These are phyloP conservation scores for Triadica sebifera DNA, from an alignment of 345 rosid species.

Conservation along the genomic window DNA sequence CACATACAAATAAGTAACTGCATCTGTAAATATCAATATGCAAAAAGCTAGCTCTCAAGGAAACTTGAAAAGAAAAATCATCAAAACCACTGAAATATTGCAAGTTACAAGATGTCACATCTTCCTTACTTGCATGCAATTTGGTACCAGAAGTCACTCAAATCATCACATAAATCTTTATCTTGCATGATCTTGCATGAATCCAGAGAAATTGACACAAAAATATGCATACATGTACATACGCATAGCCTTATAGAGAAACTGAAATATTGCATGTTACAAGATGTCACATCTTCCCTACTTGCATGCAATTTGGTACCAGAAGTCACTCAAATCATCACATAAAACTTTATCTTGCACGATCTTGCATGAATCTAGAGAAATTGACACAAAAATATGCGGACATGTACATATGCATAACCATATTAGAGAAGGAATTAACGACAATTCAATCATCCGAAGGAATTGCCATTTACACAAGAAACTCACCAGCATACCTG, in stretches of 20 bases:
- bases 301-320: background rate
- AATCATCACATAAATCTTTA: too few species aligned
- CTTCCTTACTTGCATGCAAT: background rate
- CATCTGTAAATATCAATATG: constrained; percentile 5
- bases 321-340: background rate
- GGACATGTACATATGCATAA: background rate
- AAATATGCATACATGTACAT: background rate
- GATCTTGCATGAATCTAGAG: background rate
- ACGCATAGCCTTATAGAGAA: background rate
- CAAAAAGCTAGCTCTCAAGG: background rate
- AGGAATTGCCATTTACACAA: constrained; percentile 12
- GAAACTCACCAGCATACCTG: constrained; percentile 91
- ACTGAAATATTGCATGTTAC: background rate
- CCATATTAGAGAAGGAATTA: too few species aligned
- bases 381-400: too few species aligned
- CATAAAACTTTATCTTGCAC: too few species aligned
- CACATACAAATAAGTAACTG: constrained; percentile 18
- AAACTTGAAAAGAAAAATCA: background rate
- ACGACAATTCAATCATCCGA: background rate
- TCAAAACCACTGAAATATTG: background rate
- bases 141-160: background rate
- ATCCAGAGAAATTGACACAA: background rate
- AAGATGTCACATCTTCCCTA: background rate
- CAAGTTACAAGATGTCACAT: background rate
- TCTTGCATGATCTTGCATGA: background rate